Base-by-base conservation (phyloP, 164 flowering plant species). In the Taxillus chinensis region DNA sequence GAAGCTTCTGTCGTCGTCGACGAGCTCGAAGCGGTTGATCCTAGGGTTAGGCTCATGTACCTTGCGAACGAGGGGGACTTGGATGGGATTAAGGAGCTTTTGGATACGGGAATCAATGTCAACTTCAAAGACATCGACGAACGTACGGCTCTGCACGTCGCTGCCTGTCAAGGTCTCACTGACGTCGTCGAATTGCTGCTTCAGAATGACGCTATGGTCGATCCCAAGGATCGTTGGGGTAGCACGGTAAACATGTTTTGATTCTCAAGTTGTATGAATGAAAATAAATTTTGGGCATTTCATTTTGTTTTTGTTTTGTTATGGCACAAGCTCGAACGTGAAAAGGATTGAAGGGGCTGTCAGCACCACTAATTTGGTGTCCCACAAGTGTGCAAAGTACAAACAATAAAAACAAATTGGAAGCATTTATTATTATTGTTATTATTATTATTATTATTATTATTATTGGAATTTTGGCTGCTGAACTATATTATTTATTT, bases 51-150 rank as follows among this genome's bases (percentile, higher is more conserved):
- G 55, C 27, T 52, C 5, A 52, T 16, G 37, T 52, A 52, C 16
- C 37, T 52, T n/a, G 17, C 27, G 5, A 52, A 52, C 16, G 55
- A 52, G 55, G 55, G 55, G 5, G 55, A 52, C 10, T 15, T 16
- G 27, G 55, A 16, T 52, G 55, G 55, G 55, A 52, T 52, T 16
- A 52, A 52, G 27, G 55, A 52, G 55, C 27, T 52, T 52, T 15
- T 52, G 55, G 55, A 52, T 16, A n/a, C 55, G 5, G 55, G 55
- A 52, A 52, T 8, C 9, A 8, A 52, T 16, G 51, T 52, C 27
- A 52, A 52, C 10, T 52, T 52, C 27, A n/a, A 16, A 27, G 55
- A 52, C 27, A 52, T n/a, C 16, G 55, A 52, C 16, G 55, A 27
- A 5, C 7, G 55, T 5, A 52, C 55, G 6, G 27, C 55, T 52